These are phyloP conservation scores for Sistotremastrum niveocremeum DNA, from an alignment of 768 basidiomycete genomes.

Conservation along the genomic window DNA sequence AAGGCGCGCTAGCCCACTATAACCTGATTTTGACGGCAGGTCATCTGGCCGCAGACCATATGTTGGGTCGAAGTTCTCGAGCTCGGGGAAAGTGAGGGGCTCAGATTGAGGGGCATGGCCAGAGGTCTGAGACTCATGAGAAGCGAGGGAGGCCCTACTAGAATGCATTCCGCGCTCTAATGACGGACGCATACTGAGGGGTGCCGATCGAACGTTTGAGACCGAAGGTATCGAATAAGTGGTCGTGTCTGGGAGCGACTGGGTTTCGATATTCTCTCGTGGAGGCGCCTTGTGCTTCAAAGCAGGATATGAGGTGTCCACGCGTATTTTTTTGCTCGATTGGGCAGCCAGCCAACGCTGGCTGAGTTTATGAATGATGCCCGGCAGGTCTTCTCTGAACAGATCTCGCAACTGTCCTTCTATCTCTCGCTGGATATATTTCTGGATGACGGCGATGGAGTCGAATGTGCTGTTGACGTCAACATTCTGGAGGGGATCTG, in stretches of 20 bases:
- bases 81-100: constrained; percentile 33
- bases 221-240: neutral
- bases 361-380: constrained; percentile 90
- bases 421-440: constrained; percentile 94
- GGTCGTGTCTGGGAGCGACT: constrained; percentile 18
- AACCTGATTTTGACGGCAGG: constrained; percentile 71
- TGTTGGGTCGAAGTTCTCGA: constrained; percentile 91
- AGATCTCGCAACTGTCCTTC: constrained; percentile 95
- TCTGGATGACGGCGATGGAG: constrained; percentile 93
- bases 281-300: neutral
- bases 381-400: constrained; percentile 94
- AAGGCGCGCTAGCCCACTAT: constrained; percentile 62
- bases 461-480: constrained; percentile 98
- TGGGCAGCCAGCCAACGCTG: constrained; percentile 72
- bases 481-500: constrained; percentile 94
- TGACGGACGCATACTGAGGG: constrained; percentile 3
- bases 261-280: constrained; percentile 29
- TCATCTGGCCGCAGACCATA: constrained; percentile 92
- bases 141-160: constrained; percentile 11
- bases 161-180: constrained; percentile 1
- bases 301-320: constrained; percentile 77
- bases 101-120: constrained; percentile 16
- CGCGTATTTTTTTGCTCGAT: constrained; percentile 48
- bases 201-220: neutral
- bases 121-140: constrained; percentile 13